Conservation (phyloP, 768 basidiomycete species). For the Obba rivulosa region DNA sequence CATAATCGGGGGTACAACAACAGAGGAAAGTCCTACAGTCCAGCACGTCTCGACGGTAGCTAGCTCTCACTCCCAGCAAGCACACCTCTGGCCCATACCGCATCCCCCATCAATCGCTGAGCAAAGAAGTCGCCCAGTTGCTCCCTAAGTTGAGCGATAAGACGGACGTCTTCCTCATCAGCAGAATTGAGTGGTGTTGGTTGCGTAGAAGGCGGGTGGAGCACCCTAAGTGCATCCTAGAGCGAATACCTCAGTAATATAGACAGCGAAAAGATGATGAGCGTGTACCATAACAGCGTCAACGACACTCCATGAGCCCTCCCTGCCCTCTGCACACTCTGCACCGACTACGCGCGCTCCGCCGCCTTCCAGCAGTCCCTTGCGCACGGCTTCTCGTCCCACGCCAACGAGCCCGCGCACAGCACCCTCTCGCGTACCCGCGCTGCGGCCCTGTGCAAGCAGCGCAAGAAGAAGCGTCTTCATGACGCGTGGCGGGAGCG, state of each 20-base stretch:
- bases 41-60: not conserved
- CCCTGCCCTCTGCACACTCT: slow-evolving; percentile 47
- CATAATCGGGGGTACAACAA: not conserved
- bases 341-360: slow-evolving; percentile 71
- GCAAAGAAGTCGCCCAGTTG: slow-evolving; percentile 62
- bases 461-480: slow-evolving; percentile 90
- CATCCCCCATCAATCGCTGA: slow-evolving; percentile 47
- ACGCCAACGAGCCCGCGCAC: slow-evolving; percentile 82
- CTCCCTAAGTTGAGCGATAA: slow-evolving; percentile 43
- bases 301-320: slow-evolving; percentile 38
- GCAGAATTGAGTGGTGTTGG: slow-evolving; percentile 49
- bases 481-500: slow-evolving; percentile 83
- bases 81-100: slow-evolving; percentile 60
- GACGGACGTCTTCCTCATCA: slow-evolving; percentile 41
- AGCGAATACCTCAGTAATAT: not conserved
- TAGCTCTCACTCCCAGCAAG: slow-evolving; percentile 22
- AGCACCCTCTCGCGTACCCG: slow-evolving; percentile 85
- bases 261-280: not conserved
- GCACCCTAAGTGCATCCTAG: slow-evolving; percentile 57
- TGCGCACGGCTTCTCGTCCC: slow-evolving; percentile 78
- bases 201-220: slow-evolving; percentile 54
- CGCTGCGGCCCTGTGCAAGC: slow-evolving; percentile 61
- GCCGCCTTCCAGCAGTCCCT: slow-evolving; percentile 77
- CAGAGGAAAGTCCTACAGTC: too few relatives aligned
- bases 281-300: slow-evolving; percentile 50